Evolutionary conservation across 2,329 filamentous ascomycete species (phyloP), one percentile per base, ranked within the genome.

Genomic region (Colletotrichum karsti): DNA sequence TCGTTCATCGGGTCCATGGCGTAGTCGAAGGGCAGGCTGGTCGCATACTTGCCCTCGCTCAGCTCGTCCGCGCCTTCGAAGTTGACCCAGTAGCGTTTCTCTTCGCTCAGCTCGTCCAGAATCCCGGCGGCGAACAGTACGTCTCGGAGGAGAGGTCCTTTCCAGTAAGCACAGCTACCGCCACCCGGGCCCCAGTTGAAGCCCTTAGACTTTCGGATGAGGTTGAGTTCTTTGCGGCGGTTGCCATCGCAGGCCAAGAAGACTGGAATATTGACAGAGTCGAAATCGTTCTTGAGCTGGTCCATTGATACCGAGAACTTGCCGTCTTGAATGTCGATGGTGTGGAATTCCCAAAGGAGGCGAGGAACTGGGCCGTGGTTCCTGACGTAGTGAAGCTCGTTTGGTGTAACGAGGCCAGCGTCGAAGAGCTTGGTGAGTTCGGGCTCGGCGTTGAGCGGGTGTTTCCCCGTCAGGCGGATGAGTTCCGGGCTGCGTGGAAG

Each of bases 341-440:
- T 75, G 72, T 87, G 84, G 9, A 78, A 81, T 59, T 85, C 83
- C 84, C 83, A 87, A 0, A 85, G 70, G 1, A 87, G 63, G 7
- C 81, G 77, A 1, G 85, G 86, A 1, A 88, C 85, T 4, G 83
- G 74, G n/a, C 84, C 84, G 64, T 88, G 85, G 57, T 85, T 88
- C 3, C 85, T 79, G 12, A 87, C 83, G 65, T 86, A 87, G 71
- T 87, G 84, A 1, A 87, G 69, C 60, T 81, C 77, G 56, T 84
- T 85, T 0, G 84, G 84, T 0, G 85, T 87, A 66, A 86, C 84
- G 1, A 87, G 73, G 0, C 85, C 85, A 5, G 79, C 81, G 0
- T 83, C 77, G 59, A 81, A 84, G 0, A 88, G 78, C 12, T 73
- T 72, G 2, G 74, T 74, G 2, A 87, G 76, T 0, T 79, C 68